phyloP scores from a whole-genome alignment of 192 early-diverging fungal genomes.

The Coemansia sp. region DNA sequence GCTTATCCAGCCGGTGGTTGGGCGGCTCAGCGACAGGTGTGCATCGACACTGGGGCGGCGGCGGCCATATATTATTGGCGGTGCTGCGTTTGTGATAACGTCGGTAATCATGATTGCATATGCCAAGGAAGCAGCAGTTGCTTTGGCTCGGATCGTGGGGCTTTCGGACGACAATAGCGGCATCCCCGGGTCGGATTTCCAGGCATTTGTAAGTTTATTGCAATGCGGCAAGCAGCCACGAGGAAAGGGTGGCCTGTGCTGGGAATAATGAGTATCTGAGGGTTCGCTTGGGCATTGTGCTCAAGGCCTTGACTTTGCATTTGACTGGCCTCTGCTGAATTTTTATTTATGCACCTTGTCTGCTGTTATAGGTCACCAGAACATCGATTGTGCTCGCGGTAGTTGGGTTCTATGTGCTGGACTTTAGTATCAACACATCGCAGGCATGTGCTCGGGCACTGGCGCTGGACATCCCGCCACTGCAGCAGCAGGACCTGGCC shows the following conservation, averaged over 20 bases:
- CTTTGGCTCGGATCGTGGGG: constrained; percentile 11
- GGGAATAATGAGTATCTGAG: background rate
- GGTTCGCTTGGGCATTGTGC: background rate
- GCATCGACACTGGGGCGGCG: constrained; percentile 70
- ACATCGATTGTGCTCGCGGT: constrained; percentile 75
- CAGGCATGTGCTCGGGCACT: constrained; percentile 83
- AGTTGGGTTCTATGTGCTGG: constrained; percentile 81
- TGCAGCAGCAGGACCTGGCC: constrained; percentile 76
- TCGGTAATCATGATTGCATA: constrained; percentile 47
- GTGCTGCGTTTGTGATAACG: constrained; percentile 55
- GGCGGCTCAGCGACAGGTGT: constrained; percentile 78
- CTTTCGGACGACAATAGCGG: constrained; percentile 8
- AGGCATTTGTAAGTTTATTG: constrained; percentile 23
- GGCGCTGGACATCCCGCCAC: constrained; percentile 80
- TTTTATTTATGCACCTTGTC: constrained; percentile 5
- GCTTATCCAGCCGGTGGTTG: constrained; percentile 79
- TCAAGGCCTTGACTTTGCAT: constrained; percentile 1
- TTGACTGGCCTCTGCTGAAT: background rate
- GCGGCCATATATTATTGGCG: constrained; percentile 80
- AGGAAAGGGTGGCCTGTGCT: constrained; percentile 7
- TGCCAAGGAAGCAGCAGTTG: constrained; percentile 34
- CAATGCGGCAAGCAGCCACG: background rate
- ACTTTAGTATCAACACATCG: constrained; percentile 91
- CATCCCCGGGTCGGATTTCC: constrained; percentile 24
- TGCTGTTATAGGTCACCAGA: constrained; percentile 37